phyloP scores from a whole-genome alignment of 352 stramenopile genomes.

The Phytophthora palmivora region DNA sequence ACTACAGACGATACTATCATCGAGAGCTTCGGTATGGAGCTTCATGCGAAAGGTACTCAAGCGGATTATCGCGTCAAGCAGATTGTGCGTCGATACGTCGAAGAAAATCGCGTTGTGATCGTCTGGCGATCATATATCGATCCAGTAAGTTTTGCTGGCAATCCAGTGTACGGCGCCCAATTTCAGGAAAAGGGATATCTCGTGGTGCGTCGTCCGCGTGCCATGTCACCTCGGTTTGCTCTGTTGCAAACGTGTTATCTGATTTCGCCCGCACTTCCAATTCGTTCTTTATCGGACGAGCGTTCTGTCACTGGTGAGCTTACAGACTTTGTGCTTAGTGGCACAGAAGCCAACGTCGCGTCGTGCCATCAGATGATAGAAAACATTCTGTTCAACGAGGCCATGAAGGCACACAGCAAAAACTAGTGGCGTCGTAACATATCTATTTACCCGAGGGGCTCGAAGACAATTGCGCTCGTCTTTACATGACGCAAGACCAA shows the following conservation, averaged over 20 bases:
- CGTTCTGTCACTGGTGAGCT: constrained; percentile 33
- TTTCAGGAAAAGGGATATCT: constrained; percentile 70
- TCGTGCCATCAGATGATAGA: constrained; percentile 62
- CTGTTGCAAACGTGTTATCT: constrained; percentile 67
- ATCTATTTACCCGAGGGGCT: constrained; percentile 19
- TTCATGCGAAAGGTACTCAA: constrained; percentile 54
- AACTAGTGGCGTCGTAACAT: constrained; percentile 16
- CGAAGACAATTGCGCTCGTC: constrained; percentile 6
- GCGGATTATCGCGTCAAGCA: constrained; percentile 66
- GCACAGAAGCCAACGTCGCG: constrained; percentile 43
- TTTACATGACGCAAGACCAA: too few species aligned
- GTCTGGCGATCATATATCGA: constrained; percentile 67
- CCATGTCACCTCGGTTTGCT: constrained; percentile 40
- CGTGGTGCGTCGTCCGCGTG: constrained; percentile 47
- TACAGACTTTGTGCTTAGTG: constrained; percentile 51
- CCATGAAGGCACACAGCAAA: constrained; percentile 36
- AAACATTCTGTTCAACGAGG: constrained; percentile 54
- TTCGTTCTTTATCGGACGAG: constrained; percentile 37
- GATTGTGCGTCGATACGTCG: constrained; percentile 55
- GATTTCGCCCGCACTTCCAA: constrained; percentile 54
- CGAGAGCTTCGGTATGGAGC: constrained; percentile 62
- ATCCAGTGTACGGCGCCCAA: constrained; percentile 44
- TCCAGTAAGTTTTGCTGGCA: constrained; percentile 56
- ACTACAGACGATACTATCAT: constrained; percentile 63
- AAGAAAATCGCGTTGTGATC: constrained; percentile 58